phyloP scores from a whole-genome alignment of 129 eudicot species.

The Rutidosis leptorrhynchoides region DNA sequence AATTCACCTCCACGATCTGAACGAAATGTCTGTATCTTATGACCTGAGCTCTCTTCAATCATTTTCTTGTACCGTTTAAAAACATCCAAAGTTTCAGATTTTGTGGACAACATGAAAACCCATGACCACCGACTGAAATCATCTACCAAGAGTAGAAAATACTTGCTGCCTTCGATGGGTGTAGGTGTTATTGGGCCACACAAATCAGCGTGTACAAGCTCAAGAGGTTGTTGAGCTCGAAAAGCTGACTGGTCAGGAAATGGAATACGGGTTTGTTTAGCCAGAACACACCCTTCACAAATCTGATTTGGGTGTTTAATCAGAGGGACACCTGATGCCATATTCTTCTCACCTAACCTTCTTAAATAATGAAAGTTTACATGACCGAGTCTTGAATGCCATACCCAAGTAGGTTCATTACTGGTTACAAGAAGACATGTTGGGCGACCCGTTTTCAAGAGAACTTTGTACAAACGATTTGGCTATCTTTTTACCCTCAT shows the following conservation, averaged over 20 bases:
- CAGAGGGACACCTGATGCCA: neutral
- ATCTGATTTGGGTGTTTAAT: neutral
- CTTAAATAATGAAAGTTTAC: too few species aligned
- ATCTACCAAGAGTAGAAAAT: neutral
- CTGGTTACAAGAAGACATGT: too few species aligned
- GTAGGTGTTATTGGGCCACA: neutral
- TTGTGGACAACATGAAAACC: neutral
- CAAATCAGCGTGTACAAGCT: neutral
- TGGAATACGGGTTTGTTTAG: constrained; percentile 6
- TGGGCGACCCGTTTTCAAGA: too few species aligned
- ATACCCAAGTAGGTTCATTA: too few species aligned
- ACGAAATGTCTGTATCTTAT: neutral
- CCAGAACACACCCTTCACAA: constrained; percentile 24
- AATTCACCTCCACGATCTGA: constrained; percentile 10
- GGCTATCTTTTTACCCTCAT: too few species aligned
- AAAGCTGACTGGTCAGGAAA: neutral
- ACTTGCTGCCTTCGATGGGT: neutral
- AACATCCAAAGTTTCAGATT: neutral
- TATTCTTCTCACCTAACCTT: too few species aligned
- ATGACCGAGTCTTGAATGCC: too few species aligned
- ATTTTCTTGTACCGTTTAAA: neutral
- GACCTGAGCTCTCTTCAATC: neutral
- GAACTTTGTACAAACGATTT: too few species aligned
- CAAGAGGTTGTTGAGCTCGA: neutral
- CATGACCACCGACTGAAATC: neutral